A percentile compares a stretch with the other conserved stretches of the same genome.
Conservation (phyloP, 1,139 yeast species). For the Scheffersomyces insectosa region DNA sequence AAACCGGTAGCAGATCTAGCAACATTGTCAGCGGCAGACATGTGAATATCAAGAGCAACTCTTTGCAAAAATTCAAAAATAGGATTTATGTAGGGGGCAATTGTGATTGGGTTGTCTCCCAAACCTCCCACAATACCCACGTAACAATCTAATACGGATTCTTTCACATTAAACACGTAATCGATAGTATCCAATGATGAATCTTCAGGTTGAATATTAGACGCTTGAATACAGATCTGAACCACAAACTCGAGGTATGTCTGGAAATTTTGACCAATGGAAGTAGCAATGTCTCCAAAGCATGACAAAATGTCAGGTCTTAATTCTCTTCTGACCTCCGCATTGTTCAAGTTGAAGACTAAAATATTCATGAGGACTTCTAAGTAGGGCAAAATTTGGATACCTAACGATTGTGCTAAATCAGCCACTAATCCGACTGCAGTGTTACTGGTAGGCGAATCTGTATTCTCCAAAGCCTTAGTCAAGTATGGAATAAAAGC, state of each 20-base stretch:
- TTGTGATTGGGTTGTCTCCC: slow-evolving; percentile 63
- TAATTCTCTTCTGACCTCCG: slow-evolving; percentile 71
- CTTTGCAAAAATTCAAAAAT: slow-evolving; percentile 69
- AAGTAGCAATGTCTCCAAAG: slow-evolving; percentile 93
- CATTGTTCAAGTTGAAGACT: slow-evolving; percentile 67
- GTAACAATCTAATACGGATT: slow-evolving; percentile 89
- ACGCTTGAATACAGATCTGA: slow-evolving; percentile 64
- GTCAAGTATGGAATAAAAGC: slow-evolving; percentile 81
- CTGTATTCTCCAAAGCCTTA: slow-evolving; percentile 77
- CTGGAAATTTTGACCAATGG: slow-evolving; percentile 73
- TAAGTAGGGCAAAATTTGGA: slow-evolving; percentile 68
- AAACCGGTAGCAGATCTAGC: slow-evolving; percentile 83
- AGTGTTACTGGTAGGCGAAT: slow-evolving; percentile 78
- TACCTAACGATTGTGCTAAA: slow-evolving; percentile 87
- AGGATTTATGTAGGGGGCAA: slow-evolving; percentile 65
- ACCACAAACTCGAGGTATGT: slow-evolving; percentile 80
- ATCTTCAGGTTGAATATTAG: slow-evolving; percentile 54
- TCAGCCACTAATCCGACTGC: slow-evolving; percentile 98
- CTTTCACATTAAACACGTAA: slow-evolving; percentile 70
- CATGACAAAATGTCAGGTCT: slow-evolving; percentile 91
- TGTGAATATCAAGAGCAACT: slow-evolving; percentile 59
- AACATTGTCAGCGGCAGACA: slow-evolving; percentile 62
- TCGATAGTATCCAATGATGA: slow-evolving; percentile 74
- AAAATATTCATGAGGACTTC: slow-evolving; percentile 80
- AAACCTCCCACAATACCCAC: slow-evolving; percentile 94